Evolutionary conservation across 1,284 basidiomycete species (phyloP), one percentile per base, ranked within the genome.

Genomic region (Trametes sp.): DNA sequence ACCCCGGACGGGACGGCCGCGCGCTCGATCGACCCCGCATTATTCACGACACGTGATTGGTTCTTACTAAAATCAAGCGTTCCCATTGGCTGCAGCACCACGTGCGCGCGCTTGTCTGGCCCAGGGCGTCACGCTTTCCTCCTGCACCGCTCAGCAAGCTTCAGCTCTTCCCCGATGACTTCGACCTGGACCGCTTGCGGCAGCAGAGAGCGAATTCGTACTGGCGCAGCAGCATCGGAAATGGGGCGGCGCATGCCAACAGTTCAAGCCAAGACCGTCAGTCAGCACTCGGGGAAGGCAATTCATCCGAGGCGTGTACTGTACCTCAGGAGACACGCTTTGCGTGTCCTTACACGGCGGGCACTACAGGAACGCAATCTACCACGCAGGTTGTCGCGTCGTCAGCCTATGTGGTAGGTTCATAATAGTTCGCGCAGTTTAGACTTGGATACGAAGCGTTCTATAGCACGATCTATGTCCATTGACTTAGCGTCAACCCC

Each of bases 31-130:
- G 55, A 45, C 50, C 61, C 54, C 54, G 53, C 35, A 46, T 60
- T 59, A 67, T 55, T 54, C 54, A 55, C 38, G 11, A 14, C 66
- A 67, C 66, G 63, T 67, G 66, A 67, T 59, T 63, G 52, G 58
- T 24, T 45, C 48, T 67, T 63, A 64, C 66, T 63, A 67, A 67
- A 62, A 53, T 49, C 19, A 42, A 10, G 48, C 52, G 10, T 29
- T 52, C 61, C 52, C 41, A 67, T 67, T 67, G 63, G 66, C 42
- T 41, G 31, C 4, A 21, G 28, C 42, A 21, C 38, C 61, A 56
- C 61, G 29, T 46, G 45, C 45, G 45, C 23, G 45, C 45, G 31
- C 14, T 21, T 35, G 23, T 14, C 11, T 41, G 49, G 23, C 49
- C n/a, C 19, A 19, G 31, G n/a, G 33, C 52, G 46, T 60, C 59